Evolutionary conservation across 139 green algal genomes (phyloP).

Genomic region (Haematococcus lacustris): DNA sequence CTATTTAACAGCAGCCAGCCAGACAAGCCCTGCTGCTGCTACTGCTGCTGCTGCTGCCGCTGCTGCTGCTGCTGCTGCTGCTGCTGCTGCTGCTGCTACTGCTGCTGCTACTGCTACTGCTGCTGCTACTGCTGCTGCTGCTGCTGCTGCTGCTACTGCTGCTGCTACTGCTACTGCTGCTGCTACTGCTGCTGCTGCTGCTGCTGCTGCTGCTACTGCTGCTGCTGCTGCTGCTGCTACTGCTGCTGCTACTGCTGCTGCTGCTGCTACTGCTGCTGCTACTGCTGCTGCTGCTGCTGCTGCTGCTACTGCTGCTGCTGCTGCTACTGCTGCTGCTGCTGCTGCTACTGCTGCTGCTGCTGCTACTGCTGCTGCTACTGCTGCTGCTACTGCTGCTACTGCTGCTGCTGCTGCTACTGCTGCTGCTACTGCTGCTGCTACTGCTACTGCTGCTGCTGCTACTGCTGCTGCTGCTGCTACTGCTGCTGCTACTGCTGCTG

Average conservation of each 20-base stretch:
- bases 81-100: too few species aligned
- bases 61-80: too few species aligned
- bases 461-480: too few species aligned
- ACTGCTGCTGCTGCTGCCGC: too few species aligned
- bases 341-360: neutral
- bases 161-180: constrained; percentile 1
- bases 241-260: neutral
- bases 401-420: neutral
- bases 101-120: neutral
- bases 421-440: too few species aligned
- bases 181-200: neutral
- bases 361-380: constrained; percentile 9
- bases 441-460: too few species aligned
- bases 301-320: neutral
- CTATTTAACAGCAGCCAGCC: too few species aligned
- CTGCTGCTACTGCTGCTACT: neutral
- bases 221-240: constrained; percentile 2
- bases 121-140: neutral
- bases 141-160: neutral
- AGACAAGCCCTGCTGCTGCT: too few species aligned
- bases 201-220: neutral
- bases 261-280: neutral
- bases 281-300: neutral
- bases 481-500: too few species aligned
- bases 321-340: constrained; percentile 2